Evolutionary conservation across 1,139 yeast species (phyloP).

Genomic region (Geotrichum candidum): DNA sequence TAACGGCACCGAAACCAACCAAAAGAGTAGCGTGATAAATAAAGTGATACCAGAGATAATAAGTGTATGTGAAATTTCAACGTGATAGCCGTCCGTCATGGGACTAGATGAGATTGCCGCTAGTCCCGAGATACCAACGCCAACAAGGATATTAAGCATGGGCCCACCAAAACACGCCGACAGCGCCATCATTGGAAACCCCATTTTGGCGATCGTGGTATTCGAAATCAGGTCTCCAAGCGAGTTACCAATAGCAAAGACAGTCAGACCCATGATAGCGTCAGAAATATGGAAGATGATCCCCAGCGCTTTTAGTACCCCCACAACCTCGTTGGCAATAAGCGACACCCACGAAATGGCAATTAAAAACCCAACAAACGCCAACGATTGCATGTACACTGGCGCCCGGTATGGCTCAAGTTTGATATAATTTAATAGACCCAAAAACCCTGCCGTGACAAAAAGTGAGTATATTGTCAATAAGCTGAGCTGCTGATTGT

Average conservation of each 20-base stretch:
- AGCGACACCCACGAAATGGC: constrained; percentile 69
- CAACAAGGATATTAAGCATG: constrained; percentile 54
- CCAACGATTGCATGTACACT: constrained; percentile 17
- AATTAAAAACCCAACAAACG: constrained; percentile 52
- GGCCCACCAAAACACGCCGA: constrained; percentile 97
- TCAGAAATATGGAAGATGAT: constrained; percentile 57
- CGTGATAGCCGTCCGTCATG: constrained; percentile 25
- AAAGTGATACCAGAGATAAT: constrained; percentile 48
- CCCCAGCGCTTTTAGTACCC: constrained; percentile 58
- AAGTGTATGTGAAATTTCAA: constrained; percentile 45
- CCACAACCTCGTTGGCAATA: constrained; percentile 72
- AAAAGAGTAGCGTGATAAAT: constrained; percentile 47
- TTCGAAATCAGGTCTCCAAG: constrained; percentile 84
- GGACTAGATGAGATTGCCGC: constrained; percentile 37
- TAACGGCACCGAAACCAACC: constrained; percentile 51
- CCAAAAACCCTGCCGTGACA: not conserved
- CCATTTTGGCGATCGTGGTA: constrained; percentile 73
- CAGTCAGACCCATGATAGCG: constrained; percentile 74
- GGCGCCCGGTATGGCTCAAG: constrained; percentile 14
- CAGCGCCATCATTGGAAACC: constrained; percentile 85
- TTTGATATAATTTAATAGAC: constrained; percentile 5
- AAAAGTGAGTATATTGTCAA: not conserved
- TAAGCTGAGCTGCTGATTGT: not conserved
- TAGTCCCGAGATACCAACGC: constrained; percentile 63
- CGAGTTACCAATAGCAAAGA: constrained; percentile 89